Evolutionary conservation across 768 basidiomycete genomes (phyloP).

Genomic region (Pulveroboletus sp.): DNA sequence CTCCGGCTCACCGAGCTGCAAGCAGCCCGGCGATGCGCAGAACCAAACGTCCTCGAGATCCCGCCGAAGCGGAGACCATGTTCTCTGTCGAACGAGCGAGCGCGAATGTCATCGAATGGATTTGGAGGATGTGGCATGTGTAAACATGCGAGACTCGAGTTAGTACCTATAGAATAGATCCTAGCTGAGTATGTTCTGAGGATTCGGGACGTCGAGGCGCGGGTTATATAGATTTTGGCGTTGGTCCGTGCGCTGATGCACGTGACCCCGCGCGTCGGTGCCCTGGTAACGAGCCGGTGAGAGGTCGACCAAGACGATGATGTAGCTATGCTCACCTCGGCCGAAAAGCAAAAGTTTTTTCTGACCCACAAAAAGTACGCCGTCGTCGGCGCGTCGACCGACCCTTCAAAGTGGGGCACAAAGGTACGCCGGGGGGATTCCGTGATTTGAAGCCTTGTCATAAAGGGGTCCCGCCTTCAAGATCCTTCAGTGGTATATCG

Average conservation of each 20-base stretch:
- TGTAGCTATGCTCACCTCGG: conserved; percentile 30
- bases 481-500: conserved; percentile 78
- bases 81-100: conserved; percentile 68
- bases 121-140: conserved; percentile 68
- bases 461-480: conserved; percentile 24
- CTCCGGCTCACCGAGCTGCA: conserved; percentile 24
- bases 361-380: conserved; percentile 62
- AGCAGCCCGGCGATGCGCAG: conserved; percentile 24
- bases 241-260: conserved; percentile 36
- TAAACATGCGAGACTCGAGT: conserved; percentile 79
- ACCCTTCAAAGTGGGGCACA: conserved; percentile 74
- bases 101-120: conserved; percentile 66
- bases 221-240: conserved; percentile 32
- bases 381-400: conserved; percentile 80
- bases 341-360: conserved; percentile 52
- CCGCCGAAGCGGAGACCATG: conserved; percentile 37
- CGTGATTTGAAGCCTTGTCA: not conserved
- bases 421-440: conserved; percentile 40
- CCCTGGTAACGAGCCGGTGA: too few species aligned
- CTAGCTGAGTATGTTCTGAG: conserved; percentile 76
- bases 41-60: conserved; percentile 66
- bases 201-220: conserved; percentile 23
- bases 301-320: conserved; percentile 2
- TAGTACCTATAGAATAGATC: conserved; percentile 79
- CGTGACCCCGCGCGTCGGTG: conserved; percentile 13